These are phyloP conservation scores for Marsdenia floribunda DNA, from an alignment of 257 asterid species.

Conservation along the genomic window DNA sequence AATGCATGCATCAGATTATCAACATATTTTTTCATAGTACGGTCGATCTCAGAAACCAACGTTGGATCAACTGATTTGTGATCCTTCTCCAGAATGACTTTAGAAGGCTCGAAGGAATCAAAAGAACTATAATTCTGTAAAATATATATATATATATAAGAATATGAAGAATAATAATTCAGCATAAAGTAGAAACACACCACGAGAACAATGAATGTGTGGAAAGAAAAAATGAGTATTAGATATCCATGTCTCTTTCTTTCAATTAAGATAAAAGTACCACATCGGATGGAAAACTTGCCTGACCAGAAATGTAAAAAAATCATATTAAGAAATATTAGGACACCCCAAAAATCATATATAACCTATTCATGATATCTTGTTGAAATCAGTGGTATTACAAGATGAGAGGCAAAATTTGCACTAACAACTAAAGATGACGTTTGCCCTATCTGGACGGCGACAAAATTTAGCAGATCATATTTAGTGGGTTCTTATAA, in stretches of 20 bases:
- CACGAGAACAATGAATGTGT: not conserved
- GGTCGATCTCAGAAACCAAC: constrained; percentile 73
- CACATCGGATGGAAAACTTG: not conserved
- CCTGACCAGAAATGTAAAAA: not conserved
- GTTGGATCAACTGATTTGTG: constrained; percentile 34
- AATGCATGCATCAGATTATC: constrained; percentile 68
- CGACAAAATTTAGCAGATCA: not conserved
- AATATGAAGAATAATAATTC: constrained; percentile 40
- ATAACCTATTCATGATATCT: too few relatives aligned
- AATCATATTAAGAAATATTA: too few relatives aligned
- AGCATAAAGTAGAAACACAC: constrained; percentile 10
- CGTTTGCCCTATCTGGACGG: not conserved
- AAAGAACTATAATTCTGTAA: constrained; percentile 55
- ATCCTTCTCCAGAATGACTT: constrained; percentile 53
- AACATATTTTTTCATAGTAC: constrained; percentile 67
- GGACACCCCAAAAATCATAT: too few relatives aligned
- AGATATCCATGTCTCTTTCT: not conserved
- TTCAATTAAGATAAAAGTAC: not conserved
- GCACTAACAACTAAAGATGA: not conserved
- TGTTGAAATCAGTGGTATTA: not conserved
- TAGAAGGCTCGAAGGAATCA: constrained; percentile 60
- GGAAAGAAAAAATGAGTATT: constrained; percentile 22
- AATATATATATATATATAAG: not conserved
- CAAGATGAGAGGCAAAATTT: not conserved
- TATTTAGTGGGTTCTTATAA: not conserved